phyloP scores from a whole-genome alignment of 257 asterid genomes.

The Jasminum sambac region DNA sequence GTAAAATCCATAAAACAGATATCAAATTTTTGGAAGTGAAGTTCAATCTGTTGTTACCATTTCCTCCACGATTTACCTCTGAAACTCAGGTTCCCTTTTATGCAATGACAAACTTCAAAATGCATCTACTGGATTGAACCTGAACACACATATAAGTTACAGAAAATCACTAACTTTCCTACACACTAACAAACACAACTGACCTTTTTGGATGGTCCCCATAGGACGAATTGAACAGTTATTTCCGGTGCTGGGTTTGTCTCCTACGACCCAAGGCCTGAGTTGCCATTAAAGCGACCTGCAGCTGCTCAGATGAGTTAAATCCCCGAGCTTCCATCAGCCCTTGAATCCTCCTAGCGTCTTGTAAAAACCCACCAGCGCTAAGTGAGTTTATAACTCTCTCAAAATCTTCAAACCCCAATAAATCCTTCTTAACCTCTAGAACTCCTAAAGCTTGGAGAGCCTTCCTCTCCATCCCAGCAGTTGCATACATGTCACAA shows the following conservation, averaged over 20 bases:
- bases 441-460: conserved; percentile 77
- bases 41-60: background rate
- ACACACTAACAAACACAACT: conserved; percentile 4
- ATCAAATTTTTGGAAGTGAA: background rate
- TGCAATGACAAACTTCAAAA: background rate
- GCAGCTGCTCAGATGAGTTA: conserved; percentile 16
- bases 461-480: conserved; percentile 68
- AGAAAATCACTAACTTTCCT: conserved; percentile 19
- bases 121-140: background rate
- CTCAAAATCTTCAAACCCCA: conserved; percentile 53
- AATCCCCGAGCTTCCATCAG: conserved; percentile 66
- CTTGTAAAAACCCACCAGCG: conserved; percentile 59
- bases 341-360: conserved; percentile 52
- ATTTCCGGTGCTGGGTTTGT: conserved; percentile 21
- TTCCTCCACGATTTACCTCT: background rate
- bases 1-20: background rate
- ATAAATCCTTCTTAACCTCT: conserved; percentile 67
- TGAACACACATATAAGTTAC: background rate
- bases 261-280: conserved; percentile 19
- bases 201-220: conserved; percentile 5
- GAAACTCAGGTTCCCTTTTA: background rate
- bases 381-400: conserved; percentile 58
- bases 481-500: conserved; percentile 70
- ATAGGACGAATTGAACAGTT: conserved; percentile 13
- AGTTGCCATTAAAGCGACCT: conserved; percentile 15